These are phyloP conservation scores for Avena insularis DNA, from an alignment of 176 grass and related monocot species.

Conservation along the genomic window DNA sequence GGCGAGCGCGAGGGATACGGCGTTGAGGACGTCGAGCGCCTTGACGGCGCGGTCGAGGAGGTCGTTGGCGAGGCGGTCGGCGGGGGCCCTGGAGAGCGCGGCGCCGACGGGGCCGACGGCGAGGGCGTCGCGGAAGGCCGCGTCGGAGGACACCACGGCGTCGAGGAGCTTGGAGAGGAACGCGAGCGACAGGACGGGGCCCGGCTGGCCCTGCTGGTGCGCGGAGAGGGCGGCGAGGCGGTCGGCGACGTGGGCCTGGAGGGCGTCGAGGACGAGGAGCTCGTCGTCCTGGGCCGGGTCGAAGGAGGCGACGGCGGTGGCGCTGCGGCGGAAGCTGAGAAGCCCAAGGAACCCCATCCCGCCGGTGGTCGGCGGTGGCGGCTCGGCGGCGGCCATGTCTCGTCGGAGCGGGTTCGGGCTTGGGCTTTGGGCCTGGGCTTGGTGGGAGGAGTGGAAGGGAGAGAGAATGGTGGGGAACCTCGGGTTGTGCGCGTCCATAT, in stretches of 20 bases:
- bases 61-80: slow-evolving; percentile 70
- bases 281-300: slow-evolving; percentile 72
- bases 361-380: slow-evolving; percentile 34
- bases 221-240: slow-evolving; percentile 56
- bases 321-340: slow-evolving; percentile 75
- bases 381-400: slow-evolving; percentile 60
- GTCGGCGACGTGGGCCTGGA: slow-evolving; percentile 75
- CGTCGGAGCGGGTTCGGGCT: not conserved
- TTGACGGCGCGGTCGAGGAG: slow-evolving; percentile 83
- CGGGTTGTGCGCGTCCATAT: not conserved
- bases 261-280: slow-evolving; percentile 57
- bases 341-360: slow-evolving; percentile 61
- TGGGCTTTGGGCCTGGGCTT: not conserved
- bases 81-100: slow-evolving; percentile 52
- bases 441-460: not conserved
- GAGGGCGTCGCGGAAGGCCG: slow-evolving; percentile 61
- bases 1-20: slow-evolving; percentile 65
- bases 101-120: slow-evolving; percentile 44
- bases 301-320: slow-evolving; percentile 66
- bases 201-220: no score
- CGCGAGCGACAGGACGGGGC: slow-evolving; percentile 51
- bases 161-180: slow-evolving; percentile 92
- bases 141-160: slow-evolving; percentile 63
- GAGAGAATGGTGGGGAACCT: slow-evolving; percentile 45
- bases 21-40: slow-evolving; percentile 87